Base-by-base conservation (phyloP, 2,329 filamentous ascomycete genomes). In the Epichloe sibirici region DNA sequence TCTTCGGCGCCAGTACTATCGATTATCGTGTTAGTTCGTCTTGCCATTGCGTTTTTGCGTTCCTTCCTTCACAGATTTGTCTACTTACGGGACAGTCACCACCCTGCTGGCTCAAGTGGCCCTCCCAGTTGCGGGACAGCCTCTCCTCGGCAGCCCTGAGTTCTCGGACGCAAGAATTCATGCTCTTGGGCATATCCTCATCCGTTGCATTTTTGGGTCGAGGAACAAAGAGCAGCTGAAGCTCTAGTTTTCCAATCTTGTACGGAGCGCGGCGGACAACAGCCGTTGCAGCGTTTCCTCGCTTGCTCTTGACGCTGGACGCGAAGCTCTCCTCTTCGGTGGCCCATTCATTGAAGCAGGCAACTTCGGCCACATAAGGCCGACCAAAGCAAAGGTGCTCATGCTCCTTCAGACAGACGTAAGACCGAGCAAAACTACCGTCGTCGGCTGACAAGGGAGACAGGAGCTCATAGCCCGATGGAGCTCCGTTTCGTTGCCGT, bases 281-380 rank as follows among this genome's bases (percentile, higher is more conserved):
- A 15, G 81, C 76, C 25, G 77, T 78, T 15, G 81, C 76, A 28
- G 77, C 78, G 57, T 79, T 82, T 43, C 82, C 80, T 57, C 87
- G 87, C 80, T 97, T 97, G 76, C 88, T 96, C 78, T 95, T 95
- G 57, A 95, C 86, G 68, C 89, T 96, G 63, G 83, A 94, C 5
- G 85, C 81, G 55, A 85, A 85, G 25, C 76, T 76, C 9, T 81
- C 82, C 60, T 93, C 88, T 65, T 98, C 93, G 3, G 87, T 83
- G 0, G 93, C 93, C 93, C 93, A 98, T 71, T 98, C 93, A 63
- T 98, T 98, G 78, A 97, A 98, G 70, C 90, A 94, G 17, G 89
- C 87, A 52, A 97, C 83, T 61, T 97, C 90, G 15, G 90, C 88
- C 56, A 83, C 84, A 62, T 91, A 85, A 8, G 89, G 90, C 17